Evolutionary conservation across 805 yeast species (phyloP), one percentile per base, ranked within the genome.

Genomic region (Yarrowia phangngaensis): DNA sequence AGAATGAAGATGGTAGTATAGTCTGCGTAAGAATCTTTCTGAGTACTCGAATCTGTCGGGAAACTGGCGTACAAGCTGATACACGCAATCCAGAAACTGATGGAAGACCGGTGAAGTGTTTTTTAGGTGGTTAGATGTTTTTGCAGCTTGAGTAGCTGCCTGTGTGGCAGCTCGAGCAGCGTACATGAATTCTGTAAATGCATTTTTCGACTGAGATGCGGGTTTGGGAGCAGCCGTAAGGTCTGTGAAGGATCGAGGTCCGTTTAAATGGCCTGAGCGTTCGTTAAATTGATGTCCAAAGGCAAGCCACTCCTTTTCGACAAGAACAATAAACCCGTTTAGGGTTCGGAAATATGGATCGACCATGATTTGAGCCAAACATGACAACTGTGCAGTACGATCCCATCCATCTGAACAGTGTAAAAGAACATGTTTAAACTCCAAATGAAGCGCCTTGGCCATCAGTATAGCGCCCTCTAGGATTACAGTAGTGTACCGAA

Each of bases 361-460:
- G 7, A 89, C 69, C 60, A 95, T 85, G 4, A 92, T 66, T 64
- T 90, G 90, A 17, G 89, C 77, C 53, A 92, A 67, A 2, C 95
- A 82, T 5, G 88, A 74, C 1, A 89, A 76, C 61, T 92, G 97
- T 0, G 97, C 79, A 0, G 98, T 92, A 51, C 98, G 71, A 62
- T 92, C 98, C 98, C 98, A 92, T 1, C 98, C 98, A 68, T 92
- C 98, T 0, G 97, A 87, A 63, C 98, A 92, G 67, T 92, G 98
- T 6, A 92, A 75, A 8, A 92, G 62, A 4, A 90, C 73, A 62
- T 90, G 94, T 14, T 92, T 83, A 54, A 80, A 78, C 63, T 87
- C 86, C 57, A 82, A 76, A 48, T 85, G 84, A 16, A 92, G 74
- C n/a, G 90, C 83, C 59, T 86, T 82, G 19, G 83, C 78, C 36